Base-by-base conservation (phyloP, 345 rosid genomes). In the Passiflora organensis region DNA sequence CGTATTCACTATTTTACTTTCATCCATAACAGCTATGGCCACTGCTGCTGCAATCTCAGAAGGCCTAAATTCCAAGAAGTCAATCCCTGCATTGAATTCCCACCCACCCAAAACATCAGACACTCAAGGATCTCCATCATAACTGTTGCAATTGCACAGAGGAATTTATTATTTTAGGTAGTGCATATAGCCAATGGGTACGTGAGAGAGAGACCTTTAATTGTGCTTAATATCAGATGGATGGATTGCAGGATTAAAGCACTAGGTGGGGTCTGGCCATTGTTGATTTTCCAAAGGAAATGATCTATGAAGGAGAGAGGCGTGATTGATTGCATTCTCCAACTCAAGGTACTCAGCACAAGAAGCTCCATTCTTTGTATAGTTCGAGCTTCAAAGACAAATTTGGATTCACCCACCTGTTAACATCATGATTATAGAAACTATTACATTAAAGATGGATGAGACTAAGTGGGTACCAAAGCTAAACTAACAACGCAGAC, bases 1-100 rank as follows among this genome's bases (percentile, higher is more conserved):
- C 25, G 52, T 43, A 51, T 81, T 76, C 57, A 68, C 69, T 57
- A 68, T 48, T 65, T 65, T 64, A 64, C 60, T 43, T 71, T 78
- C 84, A 47, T 51, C 69, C 15, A 50, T 67, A 54, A 71, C 69
- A 67, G 76, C 66, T 56, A 76, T 55, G 16, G 84, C 84, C 71
- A 80, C 86, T 41, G 89, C 88, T 41, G 93, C 93, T 66, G 93
- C 86, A 56, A 85, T 64, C 69, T 85, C 93, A 17, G 89, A 85
- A 22, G 93, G 81, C 78, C 75, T 82, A 76, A 78, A 85, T 71
- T 78, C 86, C 76, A 85, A 67, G 42, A 80, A 75, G 59, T 85
- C 81, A 69, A 76, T 75, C 52, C 78, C 93, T 85, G 79, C 86
- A 78, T 56, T 72, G 55, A 71, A 52, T 74, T 65, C 53, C 64